A percentile compares a stretch with the other conserved stretches of the same genome.
These are phyloP conservation scores for Allantophomopsis cytisporea DNA, from an alignment of 2,329 filamentous ascomycete species.

Conservation along the genomic window DNA sequence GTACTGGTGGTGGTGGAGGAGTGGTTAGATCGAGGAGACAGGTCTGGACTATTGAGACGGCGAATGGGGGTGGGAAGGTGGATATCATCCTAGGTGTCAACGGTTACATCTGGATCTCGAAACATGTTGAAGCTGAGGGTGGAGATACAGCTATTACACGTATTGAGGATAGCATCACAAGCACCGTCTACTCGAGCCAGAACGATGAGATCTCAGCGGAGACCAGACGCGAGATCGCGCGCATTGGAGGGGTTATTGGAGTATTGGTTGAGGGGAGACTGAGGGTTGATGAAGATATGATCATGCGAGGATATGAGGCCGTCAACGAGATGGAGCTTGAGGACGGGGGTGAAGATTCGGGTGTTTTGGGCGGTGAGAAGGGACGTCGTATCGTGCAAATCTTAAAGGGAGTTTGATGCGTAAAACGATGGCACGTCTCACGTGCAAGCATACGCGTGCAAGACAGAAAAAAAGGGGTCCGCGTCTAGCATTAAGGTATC, in stretches of 20 bases:
- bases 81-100: constrained; percentile 90
- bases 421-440: constrained; percentile 2
- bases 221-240: constrained; percentile 78
- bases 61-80: constrained; percentile 47
- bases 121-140: constrained; percentile 55
- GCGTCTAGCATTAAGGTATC: too few species aligned
- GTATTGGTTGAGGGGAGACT: constrained; percentile 72
- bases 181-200: constrained; percentile 85
- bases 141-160: constrained; percentile 51
- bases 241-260: constrained; percentile 68
- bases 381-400: constrained; percentile 25
- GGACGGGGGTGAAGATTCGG: constrained; percentile 37
- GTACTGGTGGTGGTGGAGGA: constrained; percentile 65
- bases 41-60: constrained; percentile 65
- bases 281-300: constrained; percentile 80
- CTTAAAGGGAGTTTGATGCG: constrained; percentile 9
- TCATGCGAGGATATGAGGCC: constrained; percentile 70
- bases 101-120: constrained; percentile 91
- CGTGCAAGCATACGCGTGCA: too few species aligned
- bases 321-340: constrained; percentile 60
- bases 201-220: constrained; percentile 72
- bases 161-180: constrained; percentile 76
- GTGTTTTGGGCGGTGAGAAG: constrained; percentile 45
- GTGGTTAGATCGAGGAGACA: constrained; percentile 77
- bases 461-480: too few species aligned